These are phyloP conservation scores for Acacia confusa DNA, from an alignment of 306 rosid genomes.

Conservation along the genomic window DNA sequence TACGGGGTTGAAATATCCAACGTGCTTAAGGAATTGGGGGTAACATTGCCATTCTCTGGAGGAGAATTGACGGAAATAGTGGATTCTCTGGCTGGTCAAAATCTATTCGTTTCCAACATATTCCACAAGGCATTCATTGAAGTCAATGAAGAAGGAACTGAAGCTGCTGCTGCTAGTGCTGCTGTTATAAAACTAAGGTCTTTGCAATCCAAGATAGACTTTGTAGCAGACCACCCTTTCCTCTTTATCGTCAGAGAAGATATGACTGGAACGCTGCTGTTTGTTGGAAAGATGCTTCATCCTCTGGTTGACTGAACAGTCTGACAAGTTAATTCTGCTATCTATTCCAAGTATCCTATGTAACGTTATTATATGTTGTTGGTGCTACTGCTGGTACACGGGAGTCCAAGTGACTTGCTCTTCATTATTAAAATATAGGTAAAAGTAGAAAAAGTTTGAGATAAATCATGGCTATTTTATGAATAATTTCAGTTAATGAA, in stretches of 20 bases:
- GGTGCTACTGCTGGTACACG: neutral
- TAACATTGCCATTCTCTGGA: constrained; percentile 57
- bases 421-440: neutral
- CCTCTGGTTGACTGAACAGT: constrained; percentile 50
- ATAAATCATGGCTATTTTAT: neutral
- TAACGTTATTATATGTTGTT: neutral
- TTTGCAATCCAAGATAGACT: constrained; percentile 35
- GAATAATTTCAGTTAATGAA: neutral
- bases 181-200: constrained; percentile 21
- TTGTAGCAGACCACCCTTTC: constrained; percentile 85
- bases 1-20: constrained; percentile 59
- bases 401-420: neutral
- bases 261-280: constrained; percentile 62
- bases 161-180: constrained; percentile 73
- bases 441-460: neutral
- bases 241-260: constrained; percentile 70
- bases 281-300: constrained; percentile 71
- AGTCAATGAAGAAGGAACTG: constrained; percentile 89
- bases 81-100: constrained; percentile 48
- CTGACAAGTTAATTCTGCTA: neutral
- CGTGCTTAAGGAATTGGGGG: constrained; percentile 57
- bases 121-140: constrained; percentile 70
- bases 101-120: constrained; percentile 54
- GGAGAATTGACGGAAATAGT: constrained; percentile 73
- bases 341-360: neutral